Evolutionary conservation across 495 filamentous ascomycete genomes (phyloP).

Genomic region (Cairneyella variabilis): DNA sequence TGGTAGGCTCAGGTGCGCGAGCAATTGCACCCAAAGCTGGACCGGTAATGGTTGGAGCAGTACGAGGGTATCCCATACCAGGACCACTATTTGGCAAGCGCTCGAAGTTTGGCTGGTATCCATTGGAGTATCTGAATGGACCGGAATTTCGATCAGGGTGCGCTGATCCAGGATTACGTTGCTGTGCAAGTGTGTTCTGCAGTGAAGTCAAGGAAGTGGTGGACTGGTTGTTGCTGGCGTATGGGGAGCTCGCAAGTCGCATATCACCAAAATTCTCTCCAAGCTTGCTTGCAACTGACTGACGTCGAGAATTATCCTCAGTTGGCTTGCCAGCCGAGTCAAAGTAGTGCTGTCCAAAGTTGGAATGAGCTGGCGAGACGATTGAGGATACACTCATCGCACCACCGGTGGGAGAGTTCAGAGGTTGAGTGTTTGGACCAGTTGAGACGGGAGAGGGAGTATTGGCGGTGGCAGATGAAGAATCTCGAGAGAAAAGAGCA

Average conservation of each 20-base stretch:
- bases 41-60: slow-evolving; percentile 72
- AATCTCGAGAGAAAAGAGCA: slow-evolving; percentile 30
- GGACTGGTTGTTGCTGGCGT: slow-evolving; percentile 72
- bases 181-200: slow-evolving; percentile 45
- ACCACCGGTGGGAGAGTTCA: slow-evolving; percentile 39
- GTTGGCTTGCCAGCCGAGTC: slow-evolving; percentile 3
- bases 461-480: slow-evolving; percentile 43
- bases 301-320: slow-evolving; percentile 54
- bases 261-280: slow-evolving; percentile 67
- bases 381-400: slow-evolving; percentile 55
- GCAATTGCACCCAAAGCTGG: slow-evolving; percentile 75
- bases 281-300: slow-evolving; percentile 75
- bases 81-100: slow-evolving; percentile 35
- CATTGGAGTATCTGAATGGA: slow-evolving; percentile 42
- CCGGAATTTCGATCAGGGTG: slow-evolving; percentile 60
- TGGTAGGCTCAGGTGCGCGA: slow-evolving; percentile 74
- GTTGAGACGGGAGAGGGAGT: slow-evolving; percentile 48
- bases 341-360: slow-evolving; percentile 24
- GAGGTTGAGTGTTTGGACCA: slow-evolving; percentile 19
- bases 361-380: slow-evolving; percentile 48
- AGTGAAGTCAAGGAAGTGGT: slow-evolving; percentile 76
- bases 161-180: slow-evolving; percentile 45
- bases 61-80: slow-evolving; percentile 49
- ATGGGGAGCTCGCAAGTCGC: slow-evolving; percentile 65
- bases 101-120: slow-evolving; percentile 35